These are phyloP conservation scores for Alnus glutinosa DNA, from an alignment of 306 rosid species.

Conservation along the genomic window DNA sequence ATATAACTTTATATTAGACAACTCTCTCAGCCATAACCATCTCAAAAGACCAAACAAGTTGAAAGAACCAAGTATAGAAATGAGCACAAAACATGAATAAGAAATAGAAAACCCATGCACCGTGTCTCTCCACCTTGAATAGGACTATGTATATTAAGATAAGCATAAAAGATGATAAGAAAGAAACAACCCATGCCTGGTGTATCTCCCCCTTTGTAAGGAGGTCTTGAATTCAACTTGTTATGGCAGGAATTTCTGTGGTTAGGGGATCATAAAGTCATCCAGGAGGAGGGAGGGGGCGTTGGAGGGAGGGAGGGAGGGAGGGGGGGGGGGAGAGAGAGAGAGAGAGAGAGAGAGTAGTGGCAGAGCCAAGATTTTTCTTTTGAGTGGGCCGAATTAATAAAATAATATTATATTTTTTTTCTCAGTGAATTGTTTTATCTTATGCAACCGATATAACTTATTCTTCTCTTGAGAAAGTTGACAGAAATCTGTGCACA, in stretches of 20 bases:
- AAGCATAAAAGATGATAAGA: neutral
- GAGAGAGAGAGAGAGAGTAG: neutral
- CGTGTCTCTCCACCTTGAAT: neutral
- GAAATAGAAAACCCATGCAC: neutral
- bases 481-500: no score
- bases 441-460: no score
- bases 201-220: neutral
- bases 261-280: neutral
- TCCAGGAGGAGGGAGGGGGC: neutral
- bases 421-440: no score
- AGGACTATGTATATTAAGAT: neutral
- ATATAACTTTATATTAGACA: neutral
- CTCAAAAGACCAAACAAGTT: conserved; percentile 1
- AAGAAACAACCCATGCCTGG: conserved; percentile 5
- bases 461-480: no score
- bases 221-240: neutral
- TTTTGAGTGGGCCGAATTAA: no score
- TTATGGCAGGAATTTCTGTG: neutral
- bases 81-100: neutral
- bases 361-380: no score
- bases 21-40: neutral
- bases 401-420: no score
- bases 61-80: neutral
- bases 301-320: neutral
- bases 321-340: no score